These are phyloP conservation scores for Micractinium conductrix DNA, from an alignment of 139 green algal species.

Conservation along the genomic window DNA sequence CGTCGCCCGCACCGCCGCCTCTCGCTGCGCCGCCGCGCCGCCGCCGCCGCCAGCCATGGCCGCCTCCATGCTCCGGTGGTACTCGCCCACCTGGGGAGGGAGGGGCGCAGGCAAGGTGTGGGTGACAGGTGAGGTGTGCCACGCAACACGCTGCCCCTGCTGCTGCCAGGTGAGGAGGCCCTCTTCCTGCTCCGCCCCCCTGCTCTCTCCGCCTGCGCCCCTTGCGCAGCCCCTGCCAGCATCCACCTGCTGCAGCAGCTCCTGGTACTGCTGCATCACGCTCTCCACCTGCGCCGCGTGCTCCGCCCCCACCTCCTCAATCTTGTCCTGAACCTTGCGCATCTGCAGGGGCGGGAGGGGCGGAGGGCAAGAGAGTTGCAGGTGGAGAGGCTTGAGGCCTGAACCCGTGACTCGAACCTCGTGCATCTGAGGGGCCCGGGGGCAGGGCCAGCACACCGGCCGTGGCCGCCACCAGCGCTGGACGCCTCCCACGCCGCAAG, in stretches of 20 bases:
- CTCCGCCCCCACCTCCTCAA: slow-evolving; percentile 45
- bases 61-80: slow-evolving; percentile 54
- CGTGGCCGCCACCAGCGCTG: too few relatives aligned
- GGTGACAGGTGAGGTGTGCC: too few relatives aligned
- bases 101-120: too few relatives aligned
- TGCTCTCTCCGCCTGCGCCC: not conserved
- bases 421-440: too few relatives aligned
- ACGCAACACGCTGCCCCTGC: not conserved
- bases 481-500: too few relatives aligned
- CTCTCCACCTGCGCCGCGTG: slow-evolving; percentile 49
- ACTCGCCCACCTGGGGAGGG: slow-evolving; percentile 42
- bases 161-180: not conserved
- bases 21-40: not conserved
- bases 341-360: slow-evolving; percentile 19
- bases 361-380: not conserved
- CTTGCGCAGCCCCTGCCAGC: too few relatives aligned
- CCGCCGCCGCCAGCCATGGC: slow-evolving; percentile 37
- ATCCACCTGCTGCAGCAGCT: slow-evolving; percentile 40
- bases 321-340: slow-evolving; percentile 47
- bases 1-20: slow-evolving; percentile 6
- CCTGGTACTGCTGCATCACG: slow-evolving; percentile 54
- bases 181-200: not conserved
- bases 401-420: too few relatives aligned
- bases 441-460: too few relatives aligned
- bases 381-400: not conserved